Base-by-base conservation (phyloP, 2,329 filamentous ascomycete genomes). In the Nemania sp. region DNA sequence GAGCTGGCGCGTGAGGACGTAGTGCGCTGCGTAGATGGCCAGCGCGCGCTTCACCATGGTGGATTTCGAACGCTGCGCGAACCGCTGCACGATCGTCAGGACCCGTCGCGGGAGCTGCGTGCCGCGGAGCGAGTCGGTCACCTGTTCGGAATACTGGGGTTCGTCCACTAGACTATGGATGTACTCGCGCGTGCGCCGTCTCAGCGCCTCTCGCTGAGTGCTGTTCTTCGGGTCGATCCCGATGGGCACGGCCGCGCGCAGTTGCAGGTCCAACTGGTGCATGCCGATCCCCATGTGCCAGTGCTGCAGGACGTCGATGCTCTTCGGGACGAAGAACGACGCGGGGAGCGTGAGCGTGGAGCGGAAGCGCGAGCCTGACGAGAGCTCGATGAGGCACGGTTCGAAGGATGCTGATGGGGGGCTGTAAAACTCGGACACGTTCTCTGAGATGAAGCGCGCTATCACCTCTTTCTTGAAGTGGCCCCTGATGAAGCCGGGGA, bases 1-100 rank as follows among this genome's bases (percentile, higher is more conserved):
- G 20, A 86, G 76, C 65, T 86, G 83, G 4, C 80, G 78, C 5
- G 81, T 80, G 74, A 86, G 80, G 62, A 85, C 75, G 69, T 84
- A 86, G 68, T 86, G 81, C 77, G 83, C 56, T 45, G 79, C 79
- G 71, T 85, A 84, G 51, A 86, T 81, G 39, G 78, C 77, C 18
- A 86, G 75, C 1, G 83, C 82, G 40, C 78, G 77, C 69, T 80
- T 80, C 46, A 84, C 83, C 68, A 86, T 82, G 10, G 76, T 60
- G 1, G 79, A 80, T 6, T 29, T 17, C 17, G 60, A 58, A 37
- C 77, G 74, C 37, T 78, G 72, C 34, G 78, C 78, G 67, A 80
- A 86, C 15, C 70, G 72, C 62, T 83, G 81, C 17, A 81, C 78
- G 21, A 85, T 79, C 2, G 66, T 60, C 40, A 86, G 71, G 10